Base-by-base conservation (phyloP, 208 protist genomes). In the Paratrypanosoma confusum region DNA sequence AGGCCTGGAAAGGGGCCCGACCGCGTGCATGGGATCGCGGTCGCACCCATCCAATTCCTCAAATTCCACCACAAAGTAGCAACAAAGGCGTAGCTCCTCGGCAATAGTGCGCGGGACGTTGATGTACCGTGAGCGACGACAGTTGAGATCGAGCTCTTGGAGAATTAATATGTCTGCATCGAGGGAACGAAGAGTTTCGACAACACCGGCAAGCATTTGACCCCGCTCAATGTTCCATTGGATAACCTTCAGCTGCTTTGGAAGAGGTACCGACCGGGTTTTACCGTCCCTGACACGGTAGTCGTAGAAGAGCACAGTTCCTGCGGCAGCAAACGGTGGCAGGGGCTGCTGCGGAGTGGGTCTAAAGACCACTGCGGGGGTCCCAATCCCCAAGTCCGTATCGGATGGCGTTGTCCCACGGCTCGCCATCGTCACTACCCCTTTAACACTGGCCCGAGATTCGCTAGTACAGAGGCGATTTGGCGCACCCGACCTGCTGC, bases 171-270 rank as follows among this genome's bases (percentile, higher is more conserved):
- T 69, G 53, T 88, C 78, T 2, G 78, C 74, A 14, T 67, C 50
- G 10, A 72, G 47, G 5, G 58, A 57, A 8, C 43, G 45, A 10
- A 88, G 49, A 13, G 62, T 57, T 4, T 40, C 39, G 21, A 86
- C 57, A 42, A 92, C 83, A 38, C 56, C 47, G 3, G 72, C 57
- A 21, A 80, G 57, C 46, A 80, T 47, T 13, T 59, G 32, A 11
- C 75, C 79, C 3, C 83, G 70, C 65, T 89, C 83, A 31, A 92
- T 84, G 58, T 89, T 92, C 76, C 83, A 92, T 48, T 86, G 68
- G 28, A 82, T 58, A 8, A 88, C 42, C 11, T 60, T 47, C 16
- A 86, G 20, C n/a, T 10, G 29, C 29, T n/a, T n/a, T n/a, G n/a
- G n/a, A n/a, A n/a, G n/a, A n/a, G n/a, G n/a, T n/a, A n/a, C n/a